Conservation (phyloP, 1,284 basidiomycete species). For the Paramarasmius palmivorus region DNA sequence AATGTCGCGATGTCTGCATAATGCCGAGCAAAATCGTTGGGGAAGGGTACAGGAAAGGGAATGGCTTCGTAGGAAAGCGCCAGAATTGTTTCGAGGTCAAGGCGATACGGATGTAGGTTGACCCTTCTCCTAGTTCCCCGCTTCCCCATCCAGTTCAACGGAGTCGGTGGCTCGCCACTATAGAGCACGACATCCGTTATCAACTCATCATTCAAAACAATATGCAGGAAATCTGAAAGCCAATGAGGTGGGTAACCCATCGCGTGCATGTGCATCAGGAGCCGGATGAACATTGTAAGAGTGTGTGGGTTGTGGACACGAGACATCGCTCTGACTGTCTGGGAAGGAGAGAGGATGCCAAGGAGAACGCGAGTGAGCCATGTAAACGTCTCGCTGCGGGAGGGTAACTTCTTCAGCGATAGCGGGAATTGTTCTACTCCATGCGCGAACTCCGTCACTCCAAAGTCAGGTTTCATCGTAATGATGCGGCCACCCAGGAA, state of each 20-base stretch:
- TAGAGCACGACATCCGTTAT: slow-evolving; percentile 28
- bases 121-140: slow-evolving; percentile 21
- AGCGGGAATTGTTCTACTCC: slow-evolving; percentile 25
- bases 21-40: slow-evolving; percentile 20
- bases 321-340: slow-evolving; percentile 23
- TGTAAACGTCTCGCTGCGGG: slow-evolving; percentile 29
- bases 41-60: slow-evolving; percentile 31
- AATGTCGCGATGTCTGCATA: slow-evolving; percentile 29
- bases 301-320: slow-evolving; percentile 38
- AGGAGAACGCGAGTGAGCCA: slow-evolving; percentile 42
- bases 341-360: slow-evolving; percentile 33
- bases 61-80: slow-evolving; percentile 25
- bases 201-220: slow-evolving; percentile 28
- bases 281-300: slow-evolving; percentile 33
- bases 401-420: slow-evolving; percentile 28
- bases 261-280: slow-evolving; percentile 35
- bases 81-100: slow-evolving; percentile 33
- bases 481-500: slow-evolving; percentile 29
- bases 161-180: slow-evolving; percentile 26
- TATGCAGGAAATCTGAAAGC: slow-evolving; percentile 34
- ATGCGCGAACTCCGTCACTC: slow-evolving; percentile 15
- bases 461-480: slow-evolving; percentile 15
- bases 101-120: slow-evolving; percentile 33
- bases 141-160: slow-evolving; percentile 22
- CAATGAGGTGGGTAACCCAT: slow-evolving; percentile 36